Evolutionary conservation across 2,329 filamentous ascomycete genomes (phyloP).

Genomic region (Cadophora sp.): DNA sequence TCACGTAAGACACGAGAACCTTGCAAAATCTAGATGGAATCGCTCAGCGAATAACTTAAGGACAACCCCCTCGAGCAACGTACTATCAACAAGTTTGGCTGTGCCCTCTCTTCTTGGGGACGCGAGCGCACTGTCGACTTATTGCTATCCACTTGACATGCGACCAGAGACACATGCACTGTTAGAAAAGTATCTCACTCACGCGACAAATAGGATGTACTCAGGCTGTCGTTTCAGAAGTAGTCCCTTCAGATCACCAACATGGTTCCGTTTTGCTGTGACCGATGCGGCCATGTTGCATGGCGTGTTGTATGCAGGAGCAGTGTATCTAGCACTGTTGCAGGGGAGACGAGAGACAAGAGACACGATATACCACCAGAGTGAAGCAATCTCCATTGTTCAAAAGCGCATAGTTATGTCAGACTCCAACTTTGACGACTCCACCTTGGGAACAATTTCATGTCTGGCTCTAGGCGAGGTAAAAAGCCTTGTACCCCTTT

Average conservation of each 20-base stretch:
- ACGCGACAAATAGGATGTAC: slow-evolving; percentile 30
- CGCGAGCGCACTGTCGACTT: not conserved
- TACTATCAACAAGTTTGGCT: not conserved
- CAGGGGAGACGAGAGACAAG: slow-evolving; percentile 31
- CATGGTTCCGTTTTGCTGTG: slow-evolving; percentile 37
- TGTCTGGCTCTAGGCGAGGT: slow-evolving; percentile 38
- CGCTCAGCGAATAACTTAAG: not conserved
- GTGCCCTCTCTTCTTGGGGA: not conserved
- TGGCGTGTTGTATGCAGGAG: slow-evolving; percentile 35
- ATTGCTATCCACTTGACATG: slow-evolving; percentile 4
- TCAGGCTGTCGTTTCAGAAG: slow-evolving; percentile 26
- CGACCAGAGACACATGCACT: slow-evolving; percentile 23
- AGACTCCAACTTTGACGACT: slow-evolving; percentile 21
- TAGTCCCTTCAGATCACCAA: slow-evolving; percentile 30
- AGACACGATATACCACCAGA: slow-evolving; percentile 32
- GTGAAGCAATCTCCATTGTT: slow-evolving; percentile 27
- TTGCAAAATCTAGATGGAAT: not conserved
- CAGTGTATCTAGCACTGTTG: slow-evolving; percentile 32
- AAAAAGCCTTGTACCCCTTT: not conserved
- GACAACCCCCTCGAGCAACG: not conserved
- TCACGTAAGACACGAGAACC: not conserved
- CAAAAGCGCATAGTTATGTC: slow-evolving; percentile 28
- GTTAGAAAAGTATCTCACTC: slow-evolving; percentile 31
- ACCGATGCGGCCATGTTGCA: slow-evolving; percentile 37
- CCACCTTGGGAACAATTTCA: slow-evolving; percentile 34